phyloP scores from a whole-genome alignment of 176 grass and related monocot species.

The Triticum urartu region DNA sequence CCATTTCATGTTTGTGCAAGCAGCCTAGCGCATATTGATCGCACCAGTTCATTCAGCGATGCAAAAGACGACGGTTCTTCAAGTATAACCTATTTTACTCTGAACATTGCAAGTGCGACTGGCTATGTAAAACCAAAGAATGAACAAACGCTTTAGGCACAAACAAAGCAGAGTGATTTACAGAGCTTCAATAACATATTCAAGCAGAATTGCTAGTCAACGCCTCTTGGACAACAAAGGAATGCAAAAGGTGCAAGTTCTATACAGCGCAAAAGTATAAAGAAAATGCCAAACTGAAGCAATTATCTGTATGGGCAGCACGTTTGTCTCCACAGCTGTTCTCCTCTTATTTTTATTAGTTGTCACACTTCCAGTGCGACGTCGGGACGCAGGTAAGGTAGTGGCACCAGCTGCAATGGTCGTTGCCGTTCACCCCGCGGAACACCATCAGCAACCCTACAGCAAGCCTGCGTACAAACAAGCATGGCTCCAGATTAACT shows the following conservation, averaged over 20 bases:
- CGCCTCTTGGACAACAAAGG: background rate
- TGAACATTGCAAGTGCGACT: background rate
- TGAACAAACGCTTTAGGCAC: background rate
- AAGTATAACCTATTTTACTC: background rate
- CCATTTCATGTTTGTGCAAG: background rate
- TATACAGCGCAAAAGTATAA: background rate
- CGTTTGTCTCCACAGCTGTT: constrained; percentile 23
- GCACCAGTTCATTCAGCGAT: background rate
- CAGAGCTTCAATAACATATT: background rate
- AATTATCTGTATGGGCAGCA: constrained; percentile 10
- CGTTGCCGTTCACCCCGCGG: constrained; percentile 59
- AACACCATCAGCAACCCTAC: constrained; percentile 60
- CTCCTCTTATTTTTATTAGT: constrained; percentile 3
- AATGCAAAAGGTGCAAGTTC: background rate
- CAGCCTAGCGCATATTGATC: background rate
- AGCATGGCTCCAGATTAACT: background rate
- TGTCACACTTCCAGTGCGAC: constrained; percentile 69
- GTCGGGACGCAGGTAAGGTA: constrained; percentile 76
- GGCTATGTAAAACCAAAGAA: constrained; percentile 1
- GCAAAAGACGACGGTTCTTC: background rate
- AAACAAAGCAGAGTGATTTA: background rate
- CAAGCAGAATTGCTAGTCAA: background rate
- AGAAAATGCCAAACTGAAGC: background rate
- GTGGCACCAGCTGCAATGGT: constrained; percentile 86
- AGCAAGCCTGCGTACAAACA: constrained; percentile 42